Evolutionary conservation across 1,284 basidiomycete genomes (phyloP), one percentile per base, ranked within the genome.

Genomic region (Vanrija sp.): DNA sequence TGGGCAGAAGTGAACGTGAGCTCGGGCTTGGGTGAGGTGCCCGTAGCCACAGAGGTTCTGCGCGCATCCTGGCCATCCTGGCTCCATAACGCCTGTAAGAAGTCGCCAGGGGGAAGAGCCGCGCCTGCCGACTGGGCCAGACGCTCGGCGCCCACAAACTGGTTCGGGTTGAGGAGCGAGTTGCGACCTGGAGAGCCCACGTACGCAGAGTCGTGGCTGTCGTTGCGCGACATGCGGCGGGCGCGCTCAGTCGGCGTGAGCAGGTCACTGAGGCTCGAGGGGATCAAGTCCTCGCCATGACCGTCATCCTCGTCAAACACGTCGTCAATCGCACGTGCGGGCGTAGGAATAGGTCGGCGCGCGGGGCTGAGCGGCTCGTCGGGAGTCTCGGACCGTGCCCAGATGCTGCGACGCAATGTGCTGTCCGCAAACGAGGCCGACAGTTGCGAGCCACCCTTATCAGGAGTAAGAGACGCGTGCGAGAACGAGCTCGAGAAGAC

Each of bases 221-320:
- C 73, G 25, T 71, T 58, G 47, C 87, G 82, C 18, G 86, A 88
- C 82, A 89, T 84, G 44, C 89, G 78, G 41, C 90, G 79, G 31
- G 83, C 85, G 49, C 82, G 78, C 72, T 95, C 92, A 57, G 86
- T 87, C 0, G 89, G 89, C 0, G 89, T 94, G 42, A 95, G 78
- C 16, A 95, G 78, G 57, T 94, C 90, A n/a, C 84, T 88, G 46
- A 95, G 76, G 8, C 86, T 89, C 49, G 87, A 86, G 0, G 91
- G 91, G 24, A 95, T 72, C 68, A 94, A 87, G 54, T 91, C 90
- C 67, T 96, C 91, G 49, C 89, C 74, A 61, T 90, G 87, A 42
- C 85, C 88, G 42, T 73, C 72, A 38, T 69, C 62, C 46, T 63
- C 63, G 47, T 66, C 70, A 42, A 61, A 54, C 45, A 55, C 57